Evolutionary conservation across 179 eudicot species (phyloP), one percentile per base, ranked within the genome.

Genomic region (Silene coronaria): DNA sequence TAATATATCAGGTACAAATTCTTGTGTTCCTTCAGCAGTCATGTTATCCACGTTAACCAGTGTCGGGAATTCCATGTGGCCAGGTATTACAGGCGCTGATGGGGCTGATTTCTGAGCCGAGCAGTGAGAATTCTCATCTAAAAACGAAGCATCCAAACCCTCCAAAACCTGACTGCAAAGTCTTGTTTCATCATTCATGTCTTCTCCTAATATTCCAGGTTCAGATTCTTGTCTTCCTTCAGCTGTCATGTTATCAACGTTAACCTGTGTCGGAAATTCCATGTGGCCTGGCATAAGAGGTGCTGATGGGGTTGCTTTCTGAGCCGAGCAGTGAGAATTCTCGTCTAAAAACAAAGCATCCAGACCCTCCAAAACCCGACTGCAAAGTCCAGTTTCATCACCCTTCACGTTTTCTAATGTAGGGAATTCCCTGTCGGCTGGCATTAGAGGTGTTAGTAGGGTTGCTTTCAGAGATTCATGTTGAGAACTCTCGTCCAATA

Each of bases 121-220:
- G n/a, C 19, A 53, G 1, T 16, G 58, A 53, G 58, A 53, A 1
- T 16, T 53, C 58, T 53, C 58, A 2, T 53, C 58, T 1, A 53
- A 53, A 53, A 53, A 53, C 21, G 21, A 53, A 53, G 7, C 58
- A 53, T 2, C 58, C 21, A n/a, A 1, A 13, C 57, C 57, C 19
- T 51, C 57, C 57, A 38, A 38, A 38, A 28, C 32, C 32, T 3
- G 45, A 38, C 45, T 38, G 45, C 45, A 38, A 38, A 38, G 45
- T 38, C 45, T 12, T 38, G 45, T 38, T 38, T 38, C 45, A 38
- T 38, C 45, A 38, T 38, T 34, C n/a, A n/a, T n/a, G n/a, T 59
- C 76, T 62, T 80, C 79, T 65, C 78, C 36, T 60, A 71, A 38
- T 6, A 36, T 67, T 28, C 75, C 66, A 59, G 60, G 24, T 57